These are phyloP conservation scores for Peronospora farinosa DNA, from an alignment of 352 stramenopile genomes.

Conservation along the genomic window DNA sequence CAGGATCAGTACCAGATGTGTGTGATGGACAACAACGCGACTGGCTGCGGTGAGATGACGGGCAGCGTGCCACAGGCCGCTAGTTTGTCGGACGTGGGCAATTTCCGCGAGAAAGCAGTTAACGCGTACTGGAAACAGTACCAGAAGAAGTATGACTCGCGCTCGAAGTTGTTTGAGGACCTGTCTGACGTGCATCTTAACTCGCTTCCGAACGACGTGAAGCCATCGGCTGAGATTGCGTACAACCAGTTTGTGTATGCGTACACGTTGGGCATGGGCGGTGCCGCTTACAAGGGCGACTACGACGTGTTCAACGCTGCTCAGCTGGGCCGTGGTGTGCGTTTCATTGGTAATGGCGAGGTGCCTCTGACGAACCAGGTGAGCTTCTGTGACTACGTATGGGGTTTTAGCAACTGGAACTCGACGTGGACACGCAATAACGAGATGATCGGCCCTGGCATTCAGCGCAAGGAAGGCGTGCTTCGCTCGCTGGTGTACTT, in stretches of 20 bases:
- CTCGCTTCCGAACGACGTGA: conserved; percentile 30
- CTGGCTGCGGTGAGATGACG: conserved; percentile 55
- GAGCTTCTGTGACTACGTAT: conserved; percentile 60
- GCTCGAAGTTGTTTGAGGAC: conserved; percentile 47
- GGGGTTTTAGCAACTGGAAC: conserved; percentile 68
- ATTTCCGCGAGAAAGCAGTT: conserved; percentile 35
- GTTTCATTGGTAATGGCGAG: conserved; percentile 50
- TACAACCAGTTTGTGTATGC: conserved; percentile 59
- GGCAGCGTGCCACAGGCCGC: conserved; percentile 38
- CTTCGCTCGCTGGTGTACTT: conserved; percentile 61
- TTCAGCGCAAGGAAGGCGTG: conserved; percentile 63
- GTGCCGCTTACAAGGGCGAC: conserved; percentile 21
- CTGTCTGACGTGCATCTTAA: conserved; percentile 54
- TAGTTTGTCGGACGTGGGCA: conserved; percentile 31
- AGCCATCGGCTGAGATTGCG: conserved; percentile 34
- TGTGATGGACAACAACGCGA: conserved; percentile 39
- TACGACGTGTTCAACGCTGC: conserved; percentile 46
- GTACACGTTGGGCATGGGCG: conserved; percentile 40
- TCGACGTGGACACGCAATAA: conserved; percentile 55
- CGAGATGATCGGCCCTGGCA: conserved; percentile 53
- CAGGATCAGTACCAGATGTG: conserved; percentile 45
- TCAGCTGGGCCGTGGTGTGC: conserved; percentile 41
- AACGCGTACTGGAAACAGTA: conserved; percentile 42
- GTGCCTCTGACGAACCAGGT: conserved; percentile 62
- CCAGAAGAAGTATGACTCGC: conserved; percentile 41